Evolutionary conservation across 1,139 yeast genomes (phyloP).

Genomic region (Pichia sp.): DNA sequence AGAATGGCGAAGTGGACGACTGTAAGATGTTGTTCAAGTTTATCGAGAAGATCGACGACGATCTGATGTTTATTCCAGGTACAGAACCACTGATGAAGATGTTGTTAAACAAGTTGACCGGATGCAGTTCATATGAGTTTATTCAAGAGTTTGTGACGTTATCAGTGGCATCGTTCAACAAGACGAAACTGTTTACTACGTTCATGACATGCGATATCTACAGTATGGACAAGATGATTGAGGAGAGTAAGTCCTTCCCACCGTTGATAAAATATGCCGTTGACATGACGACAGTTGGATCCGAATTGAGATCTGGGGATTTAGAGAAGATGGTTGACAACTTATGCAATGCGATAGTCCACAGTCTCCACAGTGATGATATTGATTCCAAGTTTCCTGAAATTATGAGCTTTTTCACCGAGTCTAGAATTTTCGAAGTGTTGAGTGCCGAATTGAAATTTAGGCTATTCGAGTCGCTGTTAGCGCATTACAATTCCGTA

Average conservation of each 20-base stretch:
- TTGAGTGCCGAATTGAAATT: neutral
- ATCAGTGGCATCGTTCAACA: constrained; percentile 10
- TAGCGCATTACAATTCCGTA: neutral
- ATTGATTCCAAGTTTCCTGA: constrained; percentile 2
- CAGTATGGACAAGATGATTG: neutral
- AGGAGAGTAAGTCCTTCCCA: constrained; percentile 4
- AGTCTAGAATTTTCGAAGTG: neutral
- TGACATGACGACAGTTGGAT: neutral
- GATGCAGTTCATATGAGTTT: constrained; percentile 3
- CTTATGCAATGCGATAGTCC: neutral
- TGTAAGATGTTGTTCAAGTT: neutral
- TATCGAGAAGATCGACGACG: constrained; percentile 2
- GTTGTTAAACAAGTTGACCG: neutral
- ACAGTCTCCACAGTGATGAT: neutral
- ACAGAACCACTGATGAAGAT: no score
- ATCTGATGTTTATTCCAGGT: neutral
- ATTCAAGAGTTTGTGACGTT: constrained; percentile 9
- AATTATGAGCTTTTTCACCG: neutral
- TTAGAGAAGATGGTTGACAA: neutral
- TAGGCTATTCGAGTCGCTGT: neutral
- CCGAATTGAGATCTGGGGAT: no score
- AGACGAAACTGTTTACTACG: constrained; percentile 7
- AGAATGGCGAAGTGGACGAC: constrained; percentile 1
- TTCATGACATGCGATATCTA: constrained; percentile 12
- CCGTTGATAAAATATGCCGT: neutral